Evolutionary conservation across 169 alveolate species (phyloP).

Genomic region (Eimeria maxima): DNA sequence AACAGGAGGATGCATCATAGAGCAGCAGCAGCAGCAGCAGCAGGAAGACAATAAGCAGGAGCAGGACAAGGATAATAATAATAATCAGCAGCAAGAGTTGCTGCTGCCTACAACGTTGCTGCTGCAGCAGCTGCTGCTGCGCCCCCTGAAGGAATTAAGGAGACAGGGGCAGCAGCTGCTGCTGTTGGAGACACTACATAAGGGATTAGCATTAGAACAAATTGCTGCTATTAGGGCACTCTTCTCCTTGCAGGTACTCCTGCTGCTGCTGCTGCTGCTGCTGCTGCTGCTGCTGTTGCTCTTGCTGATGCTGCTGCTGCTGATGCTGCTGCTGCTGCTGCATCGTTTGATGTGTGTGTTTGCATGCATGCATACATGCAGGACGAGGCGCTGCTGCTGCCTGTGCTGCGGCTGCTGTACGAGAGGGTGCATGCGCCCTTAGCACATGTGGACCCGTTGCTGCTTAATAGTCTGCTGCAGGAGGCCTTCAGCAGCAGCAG

Average conservation of each 20-base stretch:
- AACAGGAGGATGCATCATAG: neutral
- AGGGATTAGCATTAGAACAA: neutral
- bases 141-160: neutral
- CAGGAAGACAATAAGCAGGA: neutral
- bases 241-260: conserved; percentile 29
- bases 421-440: conserved; percentile 59
- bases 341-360: neutral
- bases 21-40: neutral
- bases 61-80: neutral
- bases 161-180: neutral
- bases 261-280: conserved; percentile 49
- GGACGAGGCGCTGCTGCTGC: conserved; percentile 57
- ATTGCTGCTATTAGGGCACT: conserved; percentile 14
- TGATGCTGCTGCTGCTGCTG: neutral
- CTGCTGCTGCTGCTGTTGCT: neutral
- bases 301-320: neutral
- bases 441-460: conserved; percentile 72
- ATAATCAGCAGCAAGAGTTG: neutral
- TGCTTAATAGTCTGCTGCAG: conserved; percentile 50
- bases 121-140: conserved; percentile 44
- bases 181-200: conserved; percentile 37
- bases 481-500: conserved; percentile 52
- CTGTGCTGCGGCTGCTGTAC: conserved; percentile 52
- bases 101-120: conserved; percentile 17
- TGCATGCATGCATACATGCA: neutral